Percentiles rank a stretch among this genome's conserved stretches.
These are phyloP conservation scores for Tripterygium wilfordii DNA, from an alignment of 177 flowering plant genomes.

Conservation along the genomic window DNA sequence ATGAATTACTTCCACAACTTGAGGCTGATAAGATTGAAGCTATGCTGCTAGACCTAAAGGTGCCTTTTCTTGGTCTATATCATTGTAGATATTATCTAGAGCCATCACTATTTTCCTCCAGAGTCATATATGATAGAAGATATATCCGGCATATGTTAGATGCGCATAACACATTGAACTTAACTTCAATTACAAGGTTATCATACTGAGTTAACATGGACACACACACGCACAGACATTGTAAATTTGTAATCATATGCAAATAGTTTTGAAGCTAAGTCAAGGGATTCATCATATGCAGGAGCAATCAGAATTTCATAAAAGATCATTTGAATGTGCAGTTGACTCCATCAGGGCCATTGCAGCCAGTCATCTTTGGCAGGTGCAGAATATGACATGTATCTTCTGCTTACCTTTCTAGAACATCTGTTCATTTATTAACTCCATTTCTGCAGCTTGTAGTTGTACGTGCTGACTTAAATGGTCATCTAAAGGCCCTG, in stretches of 20 bases:
- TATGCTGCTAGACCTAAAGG: conserved; percentile 87
- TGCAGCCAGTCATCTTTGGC: conserved; percentile 99
- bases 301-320: conserved; percentile 96
- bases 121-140: no score
- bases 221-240: background rate
- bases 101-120: background rate
- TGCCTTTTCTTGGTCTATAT: conserved; percentile 10
- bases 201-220: no score
- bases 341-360: conserved; percentile 72
- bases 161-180: no score
- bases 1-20: conserved; percentile 79
- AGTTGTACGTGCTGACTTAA: conserved; percentile 93
- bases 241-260: background rate
- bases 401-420: conserved; percentile 5
- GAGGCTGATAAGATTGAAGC: conserved; percentile 90
- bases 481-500: conserved; percentile 92
- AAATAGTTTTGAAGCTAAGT: no score
- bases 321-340: conserved; percentile 84
- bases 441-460: conserved; percentile 67
- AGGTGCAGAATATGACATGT: conserved; percentile 41
- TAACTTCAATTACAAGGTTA: no score
- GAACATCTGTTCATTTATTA: conserved; percentile 8
- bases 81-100: background rate
- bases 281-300: conserved; percentile 28
- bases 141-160: no score